Evolutionary conservation across 2,329 filamentous ascomycete species (phyloP), one percentile per base, ranked within the genome.

Genomic region (Lithohypha guttulata): DNA sequence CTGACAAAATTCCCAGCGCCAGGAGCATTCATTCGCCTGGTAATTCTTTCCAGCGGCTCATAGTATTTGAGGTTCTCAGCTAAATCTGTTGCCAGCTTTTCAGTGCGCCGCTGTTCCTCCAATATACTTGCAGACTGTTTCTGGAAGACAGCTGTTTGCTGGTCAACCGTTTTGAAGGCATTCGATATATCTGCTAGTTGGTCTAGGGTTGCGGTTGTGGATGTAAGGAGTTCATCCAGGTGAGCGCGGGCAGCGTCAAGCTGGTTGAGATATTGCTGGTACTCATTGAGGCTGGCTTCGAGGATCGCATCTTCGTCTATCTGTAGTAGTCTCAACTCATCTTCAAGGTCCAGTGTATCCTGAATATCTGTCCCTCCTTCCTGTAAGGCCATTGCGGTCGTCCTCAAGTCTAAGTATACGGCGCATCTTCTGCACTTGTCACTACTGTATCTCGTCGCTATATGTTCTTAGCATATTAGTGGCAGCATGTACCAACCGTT

Each of bases 21-120:
- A 0, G 91, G 87, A 1, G 87, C 87, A 65, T 96, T 96, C 42
- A 98, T 74, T 10, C 86, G 75, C 40, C 87, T 75, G 0, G 86
- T 94, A 44, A 89, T 86, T 32, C 81, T 86, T 48, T 98, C 91
- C 4, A 98, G 71, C 55, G 94, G 95, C 14, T 82, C 77, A 59
- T 98, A 98, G 61, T 93, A 95, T 55, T 87, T 79, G n/a, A 95
- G 67, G 51, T 95, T 93, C 17, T 84, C 82, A 18, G 84, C 81
- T 41, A 98, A 81, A 42, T 86, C 80, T 49, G 93, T 77, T 2
- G 86, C 85, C 28, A 98, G 71, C 48, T 71, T 73, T 45, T 84
- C 78, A 27, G 95, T 70, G 17, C 83, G 77, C 51, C 73, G 76
- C 62, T 96, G 86, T 52, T 94, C 87, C 1, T 74, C 69, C 20